Percentiles rank a stretch among this genome's conserved stretches.
phyloP scores from a whole-genome alignment of 2,329 filamentous ascomycete genomes.

The Aspergillus brasiliensis region DNA sequence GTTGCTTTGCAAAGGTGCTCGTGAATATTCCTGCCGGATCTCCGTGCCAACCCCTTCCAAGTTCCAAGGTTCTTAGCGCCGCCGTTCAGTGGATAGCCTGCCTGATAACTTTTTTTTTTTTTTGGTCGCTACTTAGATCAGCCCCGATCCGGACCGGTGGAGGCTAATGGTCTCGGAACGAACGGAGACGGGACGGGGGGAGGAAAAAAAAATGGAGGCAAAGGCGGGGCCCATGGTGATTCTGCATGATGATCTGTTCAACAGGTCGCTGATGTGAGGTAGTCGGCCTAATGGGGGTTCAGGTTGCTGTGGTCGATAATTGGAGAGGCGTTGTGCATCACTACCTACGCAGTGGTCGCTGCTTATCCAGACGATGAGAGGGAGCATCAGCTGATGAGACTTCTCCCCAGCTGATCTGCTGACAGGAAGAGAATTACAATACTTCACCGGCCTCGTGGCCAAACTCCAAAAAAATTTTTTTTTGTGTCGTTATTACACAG shows the following conservation, averaged over 20 bases:
- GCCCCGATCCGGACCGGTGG: background rate
- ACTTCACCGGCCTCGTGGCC: background rate
- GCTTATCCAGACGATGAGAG: background rate
- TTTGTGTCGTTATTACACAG: background rate
- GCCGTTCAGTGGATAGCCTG: background rate
- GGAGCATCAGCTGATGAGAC: background rate
- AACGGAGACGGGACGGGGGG: background rate
- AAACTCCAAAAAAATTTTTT: background rate
- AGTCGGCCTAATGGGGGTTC: background rate
- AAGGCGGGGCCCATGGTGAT: constrained; percentile 6
- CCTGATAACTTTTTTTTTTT: background rate
- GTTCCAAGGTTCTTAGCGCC: background rate
- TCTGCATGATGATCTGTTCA: constrained; percentile 21
- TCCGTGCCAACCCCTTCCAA: background rate
- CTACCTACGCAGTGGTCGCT: background rate
- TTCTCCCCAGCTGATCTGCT: background rate
- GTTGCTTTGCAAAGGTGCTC: background rate
- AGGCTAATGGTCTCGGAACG: background rate
- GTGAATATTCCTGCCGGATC: background rate
- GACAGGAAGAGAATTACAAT: background rate
- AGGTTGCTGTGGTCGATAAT: background rate
- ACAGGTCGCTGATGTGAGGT: background rate
- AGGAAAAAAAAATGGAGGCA: too few species aligned
- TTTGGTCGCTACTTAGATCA: background rate
- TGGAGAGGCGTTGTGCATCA: background rate